Base-by-base conservation (phyloP, 2,329 filamentous ascomycete species). In the Ophiostoma sp. region DNA sequence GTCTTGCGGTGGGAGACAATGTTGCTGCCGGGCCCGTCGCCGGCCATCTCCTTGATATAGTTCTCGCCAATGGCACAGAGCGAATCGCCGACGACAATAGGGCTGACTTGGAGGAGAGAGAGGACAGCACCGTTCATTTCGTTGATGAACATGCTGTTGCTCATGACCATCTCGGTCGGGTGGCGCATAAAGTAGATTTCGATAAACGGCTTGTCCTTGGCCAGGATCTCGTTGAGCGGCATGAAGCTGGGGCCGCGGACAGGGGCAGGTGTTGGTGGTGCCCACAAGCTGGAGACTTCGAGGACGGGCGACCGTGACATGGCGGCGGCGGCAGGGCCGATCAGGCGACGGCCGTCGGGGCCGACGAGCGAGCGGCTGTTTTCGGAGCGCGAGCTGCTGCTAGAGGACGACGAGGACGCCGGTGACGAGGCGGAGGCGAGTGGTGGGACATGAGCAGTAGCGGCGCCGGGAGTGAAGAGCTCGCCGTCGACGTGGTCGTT, bases 1-100 rank as follows among this genome's bases (percentile, higher is more conserved):
- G 72, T 72, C 70, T 68, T 72, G 61, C 75, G 75, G 63, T 70
- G 55, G 1, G 73, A 70, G 7, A 73, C 72, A 15, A 61, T 61
- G 68, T 45, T 39, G 50, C 52, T 71, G 15, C 61, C 64, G 12
- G 69, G 17, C 0, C 22, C 25, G 17, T 39, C 25, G 25, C 61
- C 72, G 28, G 69, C 33, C 57, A 55, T 66, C 50, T 73, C 50
- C 25, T 72, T 61, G 45, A 70, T n/a, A 15, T 76, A 76, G 72
- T 76, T 76, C 69, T 75, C 75, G 57, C 75, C 75, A 59, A 76
- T 76, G 31, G 72, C 75, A 33, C 74, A 75, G 36, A 76, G 72
- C 22, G 75, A 75, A 39, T 74, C 75, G 57, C 70, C 72, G 9
- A 76, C 72, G 19, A 72, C 72, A 4, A 63, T 61, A 3, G 75